Evolutionary conservation across 2,329 filamentous ascomycete species (phyloP), one percentile per base, ranked within the genome.

Genomic region (Phoma herbarum): DNA sequence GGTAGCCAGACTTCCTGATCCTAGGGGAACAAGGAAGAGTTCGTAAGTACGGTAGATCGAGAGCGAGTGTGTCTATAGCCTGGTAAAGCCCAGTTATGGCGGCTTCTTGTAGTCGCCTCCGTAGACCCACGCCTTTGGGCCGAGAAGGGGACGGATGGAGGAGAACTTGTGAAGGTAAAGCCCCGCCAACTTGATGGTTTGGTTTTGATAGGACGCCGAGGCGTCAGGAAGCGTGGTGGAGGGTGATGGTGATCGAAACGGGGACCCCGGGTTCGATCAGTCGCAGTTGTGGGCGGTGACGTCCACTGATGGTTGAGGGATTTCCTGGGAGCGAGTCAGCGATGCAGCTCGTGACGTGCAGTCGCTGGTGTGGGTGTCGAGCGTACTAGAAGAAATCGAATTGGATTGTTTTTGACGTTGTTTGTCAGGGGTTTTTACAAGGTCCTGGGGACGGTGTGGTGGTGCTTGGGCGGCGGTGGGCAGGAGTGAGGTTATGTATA

Each of bases 181-280:
- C 85, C 90, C 90, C 92, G 92, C 92, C 92, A 96, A 96, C 88
- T 96, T 96, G 92, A 87, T 90, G 87, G 86, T 87, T 80, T 85
- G 77, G 71, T 63, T 52, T 41, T 52, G 59, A 51, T 64, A 64
- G 69, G 76, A 78, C 77, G 79, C 76, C 70, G 66, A 69, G 66
- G 74, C 77, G 78, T 70, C 76, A 68, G 66, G 53, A 52, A 57
- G 62, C 50, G 62, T 44, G 31, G 42, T 61, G 51, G 58, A 44
- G 60, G 59, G 64, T 53, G 50, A 58, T 51, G 49, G 60, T 56
- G 68, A 62, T 52, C 53, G 70, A 61, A 66, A 65, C 58, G 66
- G 64, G 45, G 51, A 59, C 35, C 52, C 56, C 55, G 53, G 48
- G 42, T 54, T 63, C 52, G 63, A 63, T 68, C 74, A 72, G 72